phyloP scores from a whole-genome alignment of 768 basidiomycete genomes.

The Lactifluus piperatus region DNA sequence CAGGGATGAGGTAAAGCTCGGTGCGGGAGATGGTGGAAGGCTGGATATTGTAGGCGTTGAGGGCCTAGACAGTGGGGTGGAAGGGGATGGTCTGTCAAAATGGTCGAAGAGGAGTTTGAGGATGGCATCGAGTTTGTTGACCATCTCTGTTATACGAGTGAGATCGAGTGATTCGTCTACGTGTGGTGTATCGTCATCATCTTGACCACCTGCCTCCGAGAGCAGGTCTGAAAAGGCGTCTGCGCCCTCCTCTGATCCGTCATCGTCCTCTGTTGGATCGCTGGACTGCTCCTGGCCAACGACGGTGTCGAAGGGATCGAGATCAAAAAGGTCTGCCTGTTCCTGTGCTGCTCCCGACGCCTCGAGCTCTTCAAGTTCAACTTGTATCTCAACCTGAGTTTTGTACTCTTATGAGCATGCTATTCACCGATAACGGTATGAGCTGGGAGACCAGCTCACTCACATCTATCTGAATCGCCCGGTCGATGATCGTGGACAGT shows the following conservation, averaged over 20 bases:
- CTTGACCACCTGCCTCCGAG: conserved; percentile 52
- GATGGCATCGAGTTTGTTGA: conserved; percentile 85
- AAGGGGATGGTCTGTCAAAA: conserved; percentile 45
- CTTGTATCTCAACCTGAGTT: conserved; percentile 86
- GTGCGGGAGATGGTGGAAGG: conserved; percentile 18
- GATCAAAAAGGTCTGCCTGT: conserved; percentile 52
- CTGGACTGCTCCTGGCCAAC: conserved; percentile 66
- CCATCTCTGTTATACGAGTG: conserved; percentile 75
- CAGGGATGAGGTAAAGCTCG: neutral
- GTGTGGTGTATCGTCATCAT: conserved; percentile 31
- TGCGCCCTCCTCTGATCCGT: conserved; percentile 33
- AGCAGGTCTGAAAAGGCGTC: conserved; percentile 66
- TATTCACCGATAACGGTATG: neutral
- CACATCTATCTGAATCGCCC: conserved; percentile 94
- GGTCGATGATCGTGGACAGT: conserved; percentile 79
- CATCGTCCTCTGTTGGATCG: conserved; percentile 43
- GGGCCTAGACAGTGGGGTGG: conserved; percentile 24
- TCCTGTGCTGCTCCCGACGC: conserved; percentile 44
- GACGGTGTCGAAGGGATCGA: conserved; percentile 82
- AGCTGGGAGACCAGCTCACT: conserved; percentile 25
- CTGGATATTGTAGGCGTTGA: conserved; percentile 25
- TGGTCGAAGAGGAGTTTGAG: conserved; percentile 80
- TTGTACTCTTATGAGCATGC: neutral
- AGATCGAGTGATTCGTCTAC: conserved; percentile 47
- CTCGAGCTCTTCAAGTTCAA: conserved; percentile 89